These are phyloP conservation scores for Henningerozyma blattae DNA, from an alignment of 805 yeast genomes.

Conservation along the genomic window DNA sequence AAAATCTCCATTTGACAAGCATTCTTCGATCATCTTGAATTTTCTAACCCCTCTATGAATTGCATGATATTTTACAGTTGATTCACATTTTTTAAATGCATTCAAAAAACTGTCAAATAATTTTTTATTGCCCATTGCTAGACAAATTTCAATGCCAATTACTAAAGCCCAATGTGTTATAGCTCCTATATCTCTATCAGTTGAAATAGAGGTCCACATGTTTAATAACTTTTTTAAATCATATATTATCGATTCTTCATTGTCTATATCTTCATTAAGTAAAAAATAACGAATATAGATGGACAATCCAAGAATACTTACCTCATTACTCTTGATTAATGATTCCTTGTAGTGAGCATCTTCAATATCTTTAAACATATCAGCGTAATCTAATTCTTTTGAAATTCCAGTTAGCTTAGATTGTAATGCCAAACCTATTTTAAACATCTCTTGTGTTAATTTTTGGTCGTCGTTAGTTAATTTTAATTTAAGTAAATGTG, in stretches of 20 bases:
- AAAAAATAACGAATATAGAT: constrained; percentile 5
- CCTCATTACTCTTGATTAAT: constrained; percentile 3
- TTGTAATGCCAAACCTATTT: constrained; percentile 2
- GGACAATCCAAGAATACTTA: constrained; percentile 1
- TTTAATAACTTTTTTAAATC: constrained; percentile 4
- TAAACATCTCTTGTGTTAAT: not conserved
- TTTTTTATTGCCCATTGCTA: too few relatives aligned
- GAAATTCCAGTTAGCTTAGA: not conserved
- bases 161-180: constrained; percentile 6
- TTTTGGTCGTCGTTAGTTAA: constrained; percentile 1
- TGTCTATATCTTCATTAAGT: constrained; percentile 1
- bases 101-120: too few relatives aligned
- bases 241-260: not conserved
- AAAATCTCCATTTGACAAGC: too few relatives aligned
- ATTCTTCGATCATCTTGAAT: too few relatives aligned
- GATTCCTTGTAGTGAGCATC: constrained; percentile 4
- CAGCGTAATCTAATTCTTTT: not conserved
- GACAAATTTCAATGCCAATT: not conserved
- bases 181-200: not conserved
- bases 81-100: too few relatives aligned
- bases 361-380: not conserved
- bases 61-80: too few relatives aligned
- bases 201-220: constrained; percentile 4
- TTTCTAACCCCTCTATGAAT: too few relatives aligned
- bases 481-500: constrained; percentile 5